phyloP scores from a whole-genome alignment of 2,329 filamentous ascomycete species.

The Verticillium dahliae region DNA sequence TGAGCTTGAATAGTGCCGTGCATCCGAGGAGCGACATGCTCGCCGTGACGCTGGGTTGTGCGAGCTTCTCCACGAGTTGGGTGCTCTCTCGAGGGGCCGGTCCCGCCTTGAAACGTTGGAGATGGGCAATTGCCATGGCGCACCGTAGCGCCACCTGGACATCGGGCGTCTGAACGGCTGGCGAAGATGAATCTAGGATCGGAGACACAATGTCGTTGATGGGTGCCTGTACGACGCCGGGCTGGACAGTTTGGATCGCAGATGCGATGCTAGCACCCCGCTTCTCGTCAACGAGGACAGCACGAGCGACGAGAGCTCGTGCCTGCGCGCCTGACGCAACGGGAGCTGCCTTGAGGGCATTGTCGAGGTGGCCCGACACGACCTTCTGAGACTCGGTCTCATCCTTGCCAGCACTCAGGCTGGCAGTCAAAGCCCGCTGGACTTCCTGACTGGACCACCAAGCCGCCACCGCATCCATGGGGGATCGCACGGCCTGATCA shows the following conservation, averaged over 20 bases:
- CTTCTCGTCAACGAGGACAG: constrained; percentile 47
- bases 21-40: constrained; percentile 53
- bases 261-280: constrained; percentile 50
- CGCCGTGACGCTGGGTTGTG: constrained; percentile 30
- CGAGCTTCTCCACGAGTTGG: constrained; percentile 42
- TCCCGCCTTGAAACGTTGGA: constrained; percentile 37
- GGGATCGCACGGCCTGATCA: constrained; percentile 76
- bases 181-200: constrained; percentile 38
- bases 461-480: constrained; percentile 82
- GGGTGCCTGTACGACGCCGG: constrained; percentile 25
- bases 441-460: constrained; percentile 77
- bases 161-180: constrained; percentile 39
- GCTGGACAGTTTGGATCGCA: constrained; percentile 46
- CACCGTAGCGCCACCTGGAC: constrained; percentile 52
- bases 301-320: constrained; percentile 52
- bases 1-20: constrained; percentile 51
- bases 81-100: constrained; percentile 35
- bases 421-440: constrained; percentile 60
- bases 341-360: constrained; percentile 69
- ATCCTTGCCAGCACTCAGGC: constrained; percentile 49
- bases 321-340: constrained; percentile 66
- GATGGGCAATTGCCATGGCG: constrained; percentile 54
- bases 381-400: constrained; percentile 30
- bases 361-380: constrained; percentile 47
- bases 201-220: constrained; percentile 24